Conservation (phyloP, 768 basidiomycete species). For the Trametopsis cervina region DNA sequence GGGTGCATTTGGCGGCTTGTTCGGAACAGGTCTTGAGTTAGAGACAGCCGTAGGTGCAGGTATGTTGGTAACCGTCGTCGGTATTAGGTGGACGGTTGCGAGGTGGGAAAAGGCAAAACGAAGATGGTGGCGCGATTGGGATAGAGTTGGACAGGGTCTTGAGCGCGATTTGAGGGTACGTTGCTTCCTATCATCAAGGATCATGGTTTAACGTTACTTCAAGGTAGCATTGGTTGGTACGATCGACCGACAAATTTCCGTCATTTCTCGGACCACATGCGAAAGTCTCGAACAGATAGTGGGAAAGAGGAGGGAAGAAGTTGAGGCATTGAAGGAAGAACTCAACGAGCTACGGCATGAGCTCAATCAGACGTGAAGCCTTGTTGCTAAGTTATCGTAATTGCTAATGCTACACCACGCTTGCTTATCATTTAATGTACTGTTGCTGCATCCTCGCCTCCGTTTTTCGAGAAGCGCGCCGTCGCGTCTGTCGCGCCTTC, state of each 20-base stretch:
- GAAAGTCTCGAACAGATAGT: conserved; percentile 35
- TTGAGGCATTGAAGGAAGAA: conserved; percentile 37
- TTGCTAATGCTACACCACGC: too few relatives aligned
- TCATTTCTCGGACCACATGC: conserved; percentile 46
- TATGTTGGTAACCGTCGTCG: conserved; percentile 38
- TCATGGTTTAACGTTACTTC: background rate
- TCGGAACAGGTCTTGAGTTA: conserved; percentile 41
- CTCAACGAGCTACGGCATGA: conserved; percentile 31
- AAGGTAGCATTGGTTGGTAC: conserved; percentile 45
- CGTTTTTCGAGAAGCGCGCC: too few relatives aligned
- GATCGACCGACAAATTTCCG: conserved; percentile 38
- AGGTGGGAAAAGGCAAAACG: conserved; percentile 64
- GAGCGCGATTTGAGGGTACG: conserved; percentile 58
- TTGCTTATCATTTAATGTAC: too few relatives aligned
- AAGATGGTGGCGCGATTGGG: conserved; percentile 65
- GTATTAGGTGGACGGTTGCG: conserved; percentile 56
- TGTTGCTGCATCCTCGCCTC: too few relatives aligned
- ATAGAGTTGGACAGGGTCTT: conserved; percentile 53
- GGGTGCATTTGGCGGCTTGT: conserved; percentile 22
- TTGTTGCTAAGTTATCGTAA: background rate
- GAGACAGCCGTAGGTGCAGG: conserved; percentile 57
- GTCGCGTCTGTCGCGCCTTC: too few relatives aligned
- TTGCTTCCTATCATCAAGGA: conserved; percentile 7
- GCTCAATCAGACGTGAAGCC: background rate
- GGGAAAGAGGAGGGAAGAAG: conserved; percentile 35